These are phyloP conservation scores for Leishmania major DNA, from an alignment of 208 protist genomes.

Conservation along the genomic window DNA sequence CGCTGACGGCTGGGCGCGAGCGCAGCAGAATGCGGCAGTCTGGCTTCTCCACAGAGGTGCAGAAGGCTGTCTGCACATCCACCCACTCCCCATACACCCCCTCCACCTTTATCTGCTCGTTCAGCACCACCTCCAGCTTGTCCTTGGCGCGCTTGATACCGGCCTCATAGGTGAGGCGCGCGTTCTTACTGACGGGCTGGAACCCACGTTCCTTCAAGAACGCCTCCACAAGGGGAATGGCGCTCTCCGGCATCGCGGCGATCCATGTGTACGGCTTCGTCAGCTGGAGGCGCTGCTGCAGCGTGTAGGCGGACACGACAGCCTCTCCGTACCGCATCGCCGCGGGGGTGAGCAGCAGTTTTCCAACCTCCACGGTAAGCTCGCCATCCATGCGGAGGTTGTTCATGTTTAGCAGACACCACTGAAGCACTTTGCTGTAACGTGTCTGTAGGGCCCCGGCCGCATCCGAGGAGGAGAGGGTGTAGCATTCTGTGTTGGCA, in stretches of 20 bases:
- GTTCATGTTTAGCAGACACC: conserved; percentile 91
- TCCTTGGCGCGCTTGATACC: conserved; percentile 80
- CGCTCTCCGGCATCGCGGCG: conserved; percentile 57
- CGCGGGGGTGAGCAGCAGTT: conserved; percentile 67
- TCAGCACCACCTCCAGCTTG: conserved; percentile 57
- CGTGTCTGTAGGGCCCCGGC: conserved; percentile 65
- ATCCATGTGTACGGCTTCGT: conserved; percentile 87
- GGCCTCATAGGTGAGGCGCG: conserved; percentile 74
- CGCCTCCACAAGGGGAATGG: conserved; percentile 42
- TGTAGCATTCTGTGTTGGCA: conserved; percentile 91
- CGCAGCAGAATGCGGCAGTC: conserved; percentile 80
- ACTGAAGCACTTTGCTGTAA: conserved; percentile 92
- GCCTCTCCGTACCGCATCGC: conserved; percentile 46
- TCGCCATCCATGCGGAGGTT: conserved; percentile 93
- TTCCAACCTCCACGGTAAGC: conserved; percentile 75
- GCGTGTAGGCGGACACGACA: conserved; percentile 83
- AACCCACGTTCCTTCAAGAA: conserved; percentile 72
- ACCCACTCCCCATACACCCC: conserved; percentile 75
- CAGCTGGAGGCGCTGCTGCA: conserved; percentile 91
- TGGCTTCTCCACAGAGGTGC: conserved; percentile 60
- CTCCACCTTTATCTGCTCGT: conserved; percentile 65
- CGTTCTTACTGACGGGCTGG: conserved; percentile 30
- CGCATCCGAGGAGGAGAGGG: conserved; percentile 68
- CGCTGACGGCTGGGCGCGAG: conserved; percentile 59
- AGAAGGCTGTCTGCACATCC: conserved; percentile 78